phyloP scores from a whole-genome alignment of 208 protist species.

The Tetramitus jugosus region DNA sequence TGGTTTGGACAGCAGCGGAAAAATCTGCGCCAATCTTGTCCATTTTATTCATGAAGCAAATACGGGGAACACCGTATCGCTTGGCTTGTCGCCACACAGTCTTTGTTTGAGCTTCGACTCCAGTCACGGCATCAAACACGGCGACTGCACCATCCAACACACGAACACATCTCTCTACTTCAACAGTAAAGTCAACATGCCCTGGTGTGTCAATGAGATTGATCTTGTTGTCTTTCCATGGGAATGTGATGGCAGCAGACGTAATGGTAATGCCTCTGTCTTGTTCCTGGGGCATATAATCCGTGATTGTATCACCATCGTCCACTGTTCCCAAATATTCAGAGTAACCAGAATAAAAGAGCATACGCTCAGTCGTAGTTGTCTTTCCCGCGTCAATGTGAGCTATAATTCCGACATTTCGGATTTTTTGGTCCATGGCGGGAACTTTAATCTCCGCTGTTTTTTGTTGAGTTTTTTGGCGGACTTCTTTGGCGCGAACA shows the following conservation, averaged over 20 bases:
- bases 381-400: constrained; percentile 81
- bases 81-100: constrained; percentile 58
- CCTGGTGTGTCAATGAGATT: constrained; percentile 49
- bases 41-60: constrained; percentile 91
- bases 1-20: constrained; percentile 51
- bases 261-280: constrained; percentile 92
- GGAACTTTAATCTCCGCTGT: background rate
- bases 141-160: constrained; percentile 91
- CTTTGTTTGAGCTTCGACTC: constrained; percentile 50
- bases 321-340: constrained; percentile 82
- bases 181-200: constrained; percentile 84
- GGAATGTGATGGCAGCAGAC: constrained; percentile 77
- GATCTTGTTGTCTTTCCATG: constrained; percentile 65
- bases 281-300: constrained; percentile 90
- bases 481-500: background rate
- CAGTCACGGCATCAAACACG: constrained; percentile 83
- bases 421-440: background rate
- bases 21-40: constrained; percentile 81
- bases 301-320: constrained; percentile 86
- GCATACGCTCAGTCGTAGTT: constrained; percentile 86
- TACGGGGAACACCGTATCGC: constrained; percentile 62
- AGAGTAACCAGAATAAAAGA: constrained; percentile 73
- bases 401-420: constrained; percentile 25
- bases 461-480: background rate
- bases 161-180: constrained; percentile 87